Evolutionary conservation across 495 filamentous ascomycete genomes (phyloP), one percentile per base, ranked within the genome.

Genomic region (Xylaria venustula): DNA sequence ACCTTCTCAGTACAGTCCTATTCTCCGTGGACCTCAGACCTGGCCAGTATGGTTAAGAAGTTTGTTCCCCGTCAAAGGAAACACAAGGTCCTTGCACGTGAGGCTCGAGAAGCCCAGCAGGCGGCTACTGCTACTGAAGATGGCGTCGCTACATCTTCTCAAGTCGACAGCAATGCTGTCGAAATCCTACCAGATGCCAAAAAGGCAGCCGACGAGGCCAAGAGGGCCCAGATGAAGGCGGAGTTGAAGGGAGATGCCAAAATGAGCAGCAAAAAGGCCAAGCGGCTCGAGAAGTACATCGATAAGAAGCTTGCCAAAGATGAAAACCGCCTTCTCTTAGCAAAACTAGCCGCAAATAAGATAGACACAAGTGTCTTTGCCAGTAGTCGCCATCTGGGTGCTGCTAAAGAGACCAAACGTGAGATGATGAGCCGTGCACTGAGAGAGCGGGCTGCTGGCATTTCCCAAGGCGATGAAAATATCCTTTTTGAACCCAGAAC

Each of bases 211-310:
- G 84, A 81, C 56, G 88, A 93, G 67, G 81, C 84, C 59, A 86
- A 83, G 69, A 89, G 85, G 68, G 79, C 73, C 25, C 70, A 70
- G 46, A 58, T 82, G 46, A 79, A 81, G 57, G 76, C 84, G 54
- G 82, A 88, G 64, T 65, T 96, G 46, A 85, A 82, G 59, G 85
- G 87, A n/a, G 83, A 89, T 56, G 74, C 81, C n/a, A 90, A 90
- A 69, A 85, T 96, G 62, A 93, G 88, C 32, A 81, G 85, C 40
- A 96, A 98, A 79, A 99, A 99, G 77, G 84, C 91, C 55, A 98
- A 97, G 76, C 82, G 94, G 40, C 77, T 99, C 34, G 92, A 97
- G 60, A 97, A 97, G 70, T 99, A 99, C 70, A 96, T 99, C 79
- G 93, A 97, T 67, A 94, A 81, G 51, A 98, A 98, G 80, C 78